Conservation (phyloP, 768 basidiomycete genomes). For the Termitomyces sp. region DNA sequence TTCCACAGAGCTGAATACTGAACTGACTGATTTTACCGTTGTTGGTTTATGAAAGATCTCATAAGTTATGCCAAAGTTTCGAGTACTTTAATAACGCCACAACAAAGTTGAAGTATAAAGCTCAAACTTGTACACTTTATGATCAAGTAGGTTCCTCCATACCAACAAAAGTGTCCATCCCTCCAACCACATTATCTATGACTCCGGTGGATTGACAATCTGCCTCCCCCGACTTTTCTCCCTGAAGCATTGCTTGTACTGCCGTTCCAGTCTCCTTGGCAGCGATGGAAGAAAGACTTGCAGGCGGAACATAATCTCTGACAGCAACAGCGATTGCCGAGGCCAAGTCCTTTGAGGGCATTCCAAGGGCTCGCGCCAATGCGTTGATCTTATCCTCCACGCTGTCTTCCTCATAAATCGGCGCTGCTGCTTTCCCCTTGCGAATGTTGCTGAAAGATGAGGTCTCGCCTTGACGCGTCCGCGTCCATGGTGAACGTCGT, state of each 20-base stretch:
- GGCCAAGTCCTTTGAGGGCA: conserved; percentile 56
- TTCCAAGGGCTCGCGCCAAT: conserved; percentile 57
- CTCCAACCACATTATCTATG: conserved; percentile 24
- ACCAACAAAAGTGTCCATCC: conserved; percentile 38
- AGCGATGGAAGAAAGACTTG: conserved; percentile 51
- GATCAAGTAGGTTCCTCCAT: conserved; percentile 38
- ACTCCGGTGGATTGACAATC: conserved; percentile 17
- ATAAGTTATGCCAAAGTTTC: not conserved
- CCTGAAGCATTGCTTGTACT: conserved; percentile 33
- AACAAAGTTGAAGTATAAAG: no score
- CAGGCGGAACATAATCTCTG: conserved; percentile 53
- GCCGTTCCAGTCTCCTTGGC: conserved; percentile 41
- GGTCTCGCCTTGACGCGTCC: not conserved
- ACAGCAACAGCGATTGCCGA: conserved; percentile 59
- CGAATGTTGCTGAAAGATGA: conserved; percentile 6
- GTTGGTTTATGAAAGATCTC: not conserved
- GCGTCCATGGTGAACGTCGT: conserved; percentile 22
- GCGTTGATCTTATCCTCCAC: conserved; percentile 56
- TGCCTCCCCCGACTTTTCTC: conserved; percentile 12
- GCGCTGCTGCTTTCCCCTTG: conserved; percentile 1
- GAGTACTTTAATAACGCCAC: no score
- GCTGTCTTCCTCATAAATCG: conserved; percentile 13
- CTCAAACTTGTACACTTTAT: not conserved
- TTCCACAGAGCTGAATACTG: conserved; percentile 5
- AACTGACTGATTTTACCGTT: conserved; percentile 2